Conservation (phyloP, 2,329 filamentous ascomycete genomes). For the Trichocomaceae sp. region DNA sequence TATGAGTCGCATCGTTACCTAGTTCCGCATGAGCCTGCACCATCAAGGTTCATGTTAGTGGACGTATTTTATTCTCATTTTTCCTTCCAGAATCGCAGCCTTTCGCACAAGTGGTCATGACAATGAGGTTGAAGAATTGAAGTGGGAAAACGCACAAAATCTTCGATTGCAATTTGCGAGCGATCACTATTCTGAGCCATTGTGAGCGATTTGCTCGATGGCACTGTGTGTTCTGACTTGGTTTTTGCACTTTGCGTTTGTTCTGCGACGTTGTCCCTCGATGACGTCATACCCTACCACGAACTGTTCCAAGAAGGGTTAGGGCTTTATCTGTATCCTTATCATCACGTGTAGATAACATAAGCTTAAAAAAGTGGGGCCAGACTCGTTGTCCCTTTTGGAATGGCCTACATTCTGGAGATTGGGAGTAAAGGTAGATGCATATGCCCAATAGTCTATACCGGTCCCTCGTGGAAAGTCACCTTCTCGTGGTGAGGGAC, state of each 20-base stretch:
- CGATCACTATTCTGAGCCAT: conserved; percentile 7
- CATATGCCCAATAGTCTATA: too few relatives aligned
- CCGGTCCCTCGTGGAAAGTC: too few relatives aligned
- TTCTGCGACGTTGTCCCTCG: background rate
- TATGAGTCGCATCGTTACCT: conserved; percentile 30
- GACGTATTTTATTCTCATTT: background rate
- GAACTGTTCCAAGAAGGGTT: too few relatives aligned
- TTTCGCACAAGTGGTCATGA: background rate
- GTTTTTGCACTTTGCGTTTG: background rate
- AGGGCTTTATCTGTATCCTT: background rate
- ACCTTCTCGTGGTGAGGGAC: too few relatives aligned
- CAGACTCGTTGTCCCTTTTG: too few relatives aligned
- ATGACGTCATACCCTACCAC: background rate
- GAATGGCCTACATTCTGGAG: too few relatives aligned
- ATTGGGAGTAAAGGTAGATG: too few relatives aligned
- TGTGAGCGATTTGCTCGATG: background rate
- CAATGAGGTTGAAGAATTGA: background rate
- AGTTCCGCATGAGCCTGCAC: conserved; percentile 21
- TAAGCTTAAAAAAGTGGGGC: too few relatives aligned
- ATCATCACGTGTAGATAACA: background rate
- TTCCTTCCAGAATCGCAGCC: background rate
- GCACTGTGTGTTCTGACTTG: background rate
- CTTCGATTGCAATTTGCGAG: conserved; percentile 10
- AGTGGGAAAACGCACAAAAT: conserved; percentile 8
- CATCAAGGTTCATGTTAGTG: background rate